Evolutionary conservation across 495 filamentous ascomycete genomes (phyloP).

Genomic region (Venustampulla echinocandica): DNA sequence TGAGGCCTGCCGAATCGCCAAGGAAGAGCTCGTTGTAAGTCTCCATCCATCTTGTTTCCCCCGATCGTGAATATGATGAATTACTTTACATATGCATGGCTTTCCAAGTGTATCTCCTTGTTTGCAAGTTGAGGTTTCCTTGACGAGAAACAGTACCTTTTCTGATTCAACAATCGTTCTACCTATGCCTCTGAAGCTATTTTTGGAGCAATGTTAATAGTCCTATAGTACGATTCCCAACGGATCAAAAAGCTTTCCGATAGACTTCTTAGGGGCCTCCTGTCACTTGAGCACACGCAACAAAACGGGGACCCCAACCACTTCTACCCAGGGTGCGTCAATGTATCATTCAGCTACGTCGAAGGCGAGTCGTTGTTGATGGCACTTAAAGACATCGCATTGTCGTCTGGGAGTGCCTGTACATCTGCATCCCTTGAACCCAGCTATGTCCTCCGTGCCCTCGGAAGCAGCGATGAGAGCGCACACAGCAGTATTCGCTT

Average conservation of each 20-base stretch:
- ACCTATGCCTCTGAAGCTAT: neutral
- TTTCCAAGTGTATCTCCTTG: conserved; percentile 47
- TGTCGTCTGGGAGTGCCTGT: conserved; percentile 94
- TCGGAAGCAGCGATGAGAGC: conserved; percentile 93
- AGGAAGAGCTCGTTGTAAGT: conserved; percentile 82
- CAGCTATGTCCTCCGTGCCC: conserved; percentile 85
- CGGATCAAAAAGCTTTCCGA: conserved; percentile 75
- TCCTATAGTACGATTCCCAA: conserved; percentile 74
- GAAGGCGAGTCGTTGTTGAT: conserved; percentile 97
- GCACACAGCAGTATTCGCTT: conserved; percentile 97
- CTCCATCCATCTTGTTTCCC: conserved; percentile 3
- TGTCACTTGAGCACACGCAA: conserved; percentile 81
- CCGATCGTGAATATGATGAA: conserved; percentile 45
- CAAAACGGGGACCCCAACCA: conserved; percentile 78
- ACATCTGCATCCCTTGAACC: conserved; percentile 95
- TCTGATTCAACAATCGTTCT: conserved; percentile 15
- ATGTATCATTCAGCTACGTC: conserved; percentile 96
- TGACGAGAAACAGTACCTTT: conserved; percentile 24
- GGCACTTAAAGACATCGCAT: conserved; percentile 95
- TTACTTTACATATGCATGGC: conserved; percentile 63
- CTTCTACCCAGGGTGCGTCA: conserved; percentile 95
- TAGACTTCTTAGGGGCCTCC: conserved; percentile 68
- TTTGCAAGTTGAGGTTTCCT: conserved; percentile 26
- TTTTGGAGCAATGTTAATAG: conserved; percentile 26
- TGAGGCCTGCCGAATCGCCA: conserved; percentile 86